Base-by-base conservation (phyloP, 805 yeast species). In the Sungouiella blattae region DNA sequence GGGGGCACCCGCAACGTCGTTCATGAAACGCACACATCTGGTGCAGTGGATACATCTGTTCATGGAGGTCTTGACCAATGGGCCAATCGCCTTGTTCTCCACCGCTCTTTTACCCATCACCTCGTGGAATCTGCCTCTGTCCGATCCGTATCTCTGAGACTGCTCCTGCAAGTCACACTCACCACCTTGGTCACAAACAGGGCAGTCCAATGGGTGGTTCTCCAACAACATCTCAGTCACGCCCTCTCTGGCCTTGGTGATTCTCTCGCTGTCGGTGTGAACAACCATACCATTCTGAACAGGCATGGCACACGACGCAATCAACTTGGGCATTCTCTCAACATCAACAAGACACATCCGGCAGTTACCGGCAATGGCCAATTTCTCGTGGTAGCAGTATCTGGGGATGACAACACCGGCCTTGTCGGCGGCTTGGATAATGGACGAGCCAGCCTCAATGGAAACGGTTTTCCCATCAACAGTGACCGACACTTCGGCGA, bases 131-230 rank as follows among this genome's bases (percentile, higher is more conserved):
- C 95, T 77, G 47, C 95, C 94, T 45, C 95, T 76, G 64, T 86
- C 95, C 35, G 83, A 65, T 40, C 95, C 95, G 57, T 83, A 83
- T 58, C 93, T 75, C 56, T 80, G 67, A 13, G 87, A 71, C 69
- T 86, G 95, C 57, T 87, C 95, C 67, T 87, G 95, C 50, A 86
- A 73, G 59, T 86, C 95, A 70, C 95, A 86, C 62, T 86, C 95
- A 47, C 95, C 95, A 64, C 95, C 95, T 65, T 86, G 95, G 65
- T 86, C 95, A 64, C 95, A 86, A 37, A 86, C 83, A 16, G 95
- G 95, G 66, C 95, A 86, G 67, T 87, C 95, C 56, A 86, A 73
- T 15, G 95, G 95, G 68, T 86, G 95, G 71, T 87, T 87, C 49
- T 86, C 87, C 46, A 86, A 73, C 43, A 86, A 67, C 80, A 86